A percentile compares a stretch with the other conserved stretches of the same genome.
Evolutionary conservation across 495 filamentous ascomycete species (phyloP).

Genomic region (Poronia punctata): DNA sequence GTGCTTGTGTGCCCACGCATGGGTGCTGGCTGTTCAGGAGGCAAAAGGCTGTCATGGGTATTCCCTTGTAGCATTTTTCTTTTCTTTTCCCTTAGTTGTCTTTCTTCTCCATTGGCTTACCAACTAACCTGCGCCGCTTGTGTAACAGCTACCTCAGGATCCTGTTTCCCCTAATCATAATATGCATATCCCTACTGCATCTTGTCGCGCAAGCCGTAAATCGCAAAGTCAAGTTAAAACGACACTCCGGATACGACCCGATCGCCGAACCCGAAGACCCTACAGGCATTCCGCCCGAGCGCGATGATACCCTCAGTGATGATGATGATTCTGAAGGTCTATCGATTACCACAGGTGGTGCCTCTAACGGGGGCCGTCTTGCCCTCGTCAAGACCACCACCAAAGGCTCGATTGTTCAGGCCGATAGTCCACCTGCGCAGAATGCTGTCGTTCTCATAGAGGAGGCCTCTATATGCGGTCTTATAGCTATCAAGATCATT

Average conservation of each 20-base stretch:
- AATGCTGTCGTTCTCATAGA: constrained; percentile 62
- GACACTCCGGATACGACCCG: constrained; percentile 41
- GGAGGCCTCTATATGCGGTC: constrained; percentile 61
- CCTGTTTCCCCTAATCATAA: constrained; percentile 66
- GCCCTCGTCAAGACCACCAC: constrained; percentile 56
- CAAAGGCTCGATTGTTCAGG: constrained; percentile 59
- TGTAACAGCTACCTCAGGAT: constrained; percentile 73
- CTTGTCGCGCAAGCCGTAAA: constrained; percentile 50
- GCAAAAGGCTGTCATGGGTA: too few relatives aligned
- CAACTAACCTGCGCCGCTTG: constrained; percentile 14
- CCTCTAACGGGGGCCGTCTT: constrained; percentile 38
- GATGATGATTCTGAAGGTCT: constrained; percentile 63
- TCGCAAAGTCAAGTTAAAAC: constrained; percentile 41
- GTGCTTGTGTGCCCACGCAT: too few relatives aligned
- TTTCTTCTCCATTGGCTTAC: too few relatives aligned
- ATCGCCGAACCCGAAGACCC: constrained; percentile 38
- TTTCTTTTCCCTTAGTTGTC: too few relatives aligned
- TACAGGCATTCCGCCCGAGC: constrained; percentile 39
- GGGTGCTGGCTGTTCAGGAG: too few relatives aligned
- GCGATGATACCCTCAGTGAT: constrained; percentile 41
- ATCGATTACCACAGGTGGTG: constrained; percentile 28
- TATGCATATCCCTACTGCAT: constrained; percentile 61
- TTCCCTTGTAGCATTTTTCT: too few relatives aligned
- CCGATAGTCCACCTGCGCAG: constrained; percentile 72
- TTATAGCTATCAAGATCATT: constrained; percentile 59